These are phyloP conservation scores for Meyerozyma athensensis DNA, from an alignment of 1,139 yeast genomes.

Conservation along the genomic window DNA sequence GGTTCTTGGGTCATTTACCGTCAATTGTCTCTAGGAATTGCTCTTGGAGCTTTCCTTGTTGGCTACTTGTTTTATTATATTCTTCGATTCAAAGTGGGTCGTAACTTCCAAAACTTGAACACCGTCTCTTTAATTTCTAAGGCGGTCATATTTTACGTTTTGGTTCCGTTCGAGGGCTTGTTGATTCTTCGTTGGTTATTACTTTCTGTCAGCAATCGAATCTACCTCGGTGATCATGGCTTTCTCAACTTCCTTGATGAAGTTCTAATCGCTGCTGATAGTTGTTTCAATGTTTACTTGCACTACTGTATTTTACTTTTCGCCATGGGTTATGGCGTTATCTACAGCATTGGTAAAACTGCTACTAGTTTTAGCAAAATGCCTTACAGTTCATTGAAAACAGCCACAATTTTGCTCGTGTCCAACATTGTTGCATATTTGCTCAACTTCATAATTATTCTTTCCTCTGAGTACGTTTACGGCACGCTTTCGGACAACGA, in stretches of 20 bases:
- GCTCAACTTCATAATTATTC: too few relatives aligned
- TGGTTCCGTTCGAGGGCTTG: constrained; percentile 21
- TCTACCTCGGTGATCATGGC: constrained; percentile 6
- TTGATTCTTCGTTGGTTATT: constrained; percentile 10
- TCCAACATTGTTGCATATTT: constrained; percentile 9
- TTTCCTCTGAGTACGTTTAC: too few relatives aligned
- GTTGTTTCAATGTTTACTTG: constrained; percentile 8
- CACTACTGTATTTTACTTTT: constrained; percentile 22
- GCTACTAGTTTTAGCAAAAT: constrained; percentile 24
- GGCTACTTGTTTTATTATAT: constrained; percentile 25
- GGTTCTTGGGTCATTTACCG: constrained; percentile 18
- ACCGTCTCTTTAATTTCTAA: constrained; percentile 33
- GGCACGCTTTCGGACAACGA: too few relatives aligned
- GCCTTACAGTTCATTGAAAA: constrained; percentile 18
- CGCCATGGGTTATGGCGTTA: constrained; percentile 39
- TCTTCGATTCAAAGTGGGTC: constrained; percentile 24
- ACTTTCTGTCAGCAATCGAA: constrained; percentile 18
- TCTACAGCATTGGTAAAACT: constrained; percentile 25
- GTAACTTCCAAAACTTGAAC: constrained; percentile 27
- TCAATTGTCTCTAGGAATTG: constrained; percentile 14
- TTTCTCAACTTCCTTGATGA: constrained; percentile 1
- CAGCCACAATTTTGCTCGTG: constrained; percentile 16
- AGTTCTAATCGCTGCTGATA: constrained; percentile 5
- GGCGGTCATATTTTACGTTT: constrained; percentile 25
- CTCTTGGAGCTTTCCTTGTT: constrained; percentile 17